phyloP scores from a whole-genome alignment of 169 alveolate species.

The Perkinsus marinus region DNA sequence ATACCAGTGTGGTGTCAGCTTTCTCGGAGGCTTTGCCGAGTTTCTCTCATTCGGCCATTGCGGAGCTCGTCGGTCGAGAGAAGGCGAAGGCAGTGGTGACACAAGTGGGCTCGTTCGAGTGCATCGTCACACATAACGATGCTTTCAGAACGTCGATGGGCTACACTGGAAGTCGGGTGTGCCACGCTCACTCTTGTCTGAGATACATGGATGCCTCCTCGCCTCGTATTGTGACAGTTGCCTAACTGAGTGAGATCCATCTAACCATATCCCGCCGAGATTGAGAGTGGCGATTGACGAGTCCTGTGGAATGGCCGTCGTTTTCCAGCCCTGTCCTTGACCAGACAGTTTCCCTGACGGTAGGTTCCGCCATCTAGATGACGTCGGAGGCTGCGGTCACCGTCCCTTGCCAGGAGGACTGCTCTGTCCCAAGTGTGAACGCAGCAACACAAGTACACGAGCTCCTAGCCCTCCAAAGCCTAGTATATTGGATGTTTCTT shows the following conservation, averaged over 20 bases:
- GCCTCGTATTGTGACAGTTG: background rate
- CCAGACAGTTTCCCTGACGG: background rate
- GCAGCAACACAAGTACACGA: background rate
- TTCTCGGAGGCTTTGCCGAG: background rate
- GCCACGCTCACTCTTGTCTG: background rate
- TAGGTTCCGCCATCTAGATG: background rate
- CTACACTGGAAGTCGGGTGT: background rate
- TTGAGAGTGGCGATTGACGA: no score
- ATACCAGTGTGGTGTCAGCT: background rate
- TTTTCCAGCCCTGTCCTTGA: no score
- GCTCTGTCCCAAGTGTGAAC: background rate
- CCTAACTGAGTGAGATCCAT: background rate
- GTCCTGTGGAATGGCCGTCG: no score
- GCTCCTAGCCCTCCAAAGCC: background rate
- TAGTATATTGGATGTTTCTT: background rate
- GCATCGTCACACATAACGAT: background rate
- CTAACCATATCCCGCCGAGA: background rate
- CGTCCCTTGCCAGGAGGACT: background rate
- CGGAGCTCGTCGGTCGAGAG: background rate
- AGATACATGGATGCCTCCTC: background rate
- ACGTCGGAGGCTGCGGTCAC: background rate
- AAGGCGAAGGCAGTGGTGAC: background rate
- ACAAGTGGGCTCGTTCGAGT: background rate
- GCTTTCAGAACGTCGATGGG: background rate
- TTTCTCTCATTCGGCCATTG: background rate